Evolutionary conservation across 768 basidiomycete genomes (phyloP).

Genomic region (Psilocybe subaeruginosa): DNA sequence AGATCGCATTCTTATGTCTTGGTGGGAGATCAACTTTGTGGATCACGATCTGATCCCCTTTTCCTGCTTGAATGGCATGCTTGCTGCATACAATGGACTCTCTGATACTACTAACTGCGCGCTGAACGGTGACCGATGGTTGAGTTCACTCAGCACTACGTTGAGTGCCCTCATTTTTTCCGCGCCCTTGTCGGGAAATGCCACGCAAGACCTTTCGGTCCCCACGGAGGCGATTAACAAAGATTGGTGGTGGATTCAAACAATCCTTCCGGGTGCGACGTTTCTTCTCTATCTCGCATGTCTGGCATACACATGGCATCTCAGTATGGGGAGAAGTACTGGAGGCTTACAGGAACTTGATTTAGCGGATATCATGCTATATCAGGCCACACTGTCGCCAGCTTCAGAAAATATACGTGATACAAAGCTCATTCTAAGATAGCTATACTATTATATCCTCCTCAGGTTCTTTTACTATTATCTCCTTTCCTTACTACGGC

Average conservation of each 20-base stretch:
- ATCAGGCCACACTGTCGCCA: no score
- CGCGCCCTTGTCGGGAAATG: slow-evolving; percentile 4
- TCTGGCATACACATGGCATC: neutral
- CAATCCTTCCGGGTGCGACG: slow-evolving; percentile 14
- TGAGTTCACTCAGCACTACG: slow-evolving; percentile 14
- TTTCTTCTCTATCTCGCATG: slow-evolving; percentile 15
- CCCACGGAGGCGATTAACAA: slow-evolving; percentile 11
- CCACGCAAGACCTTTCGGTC: slow-evolving; percentile 13
- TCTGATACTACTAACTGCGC: slow-evolving; percentile 4
- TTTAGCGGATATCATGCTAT: no score
- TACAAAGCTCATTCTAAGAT: no score
- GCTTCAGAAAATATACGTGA: no score
- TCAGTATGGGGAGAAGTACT: no score
- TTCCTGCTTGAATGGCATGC: neutral
- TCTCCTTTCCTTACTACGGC: no score
- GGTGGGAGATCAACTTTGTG: neutral
- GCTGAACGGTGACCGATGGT: slow-evolving; percentile 17
- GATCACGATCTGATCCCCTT: neutral
- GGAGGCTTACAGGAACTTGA: no score
- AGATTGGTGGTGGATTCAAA: slow-evolving; percentile 22
- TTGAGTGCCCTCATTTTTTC: slow-evolving; percentile 24
- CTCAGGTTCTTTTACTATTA: no score
- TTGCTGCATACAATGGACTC: neutral
- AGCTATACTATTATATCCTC: no score
- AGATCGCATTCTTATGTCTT: neutral